These are phyloP conservation scores for Phaeosphaeriaceae sp. DNA, from an alignment of 2,329 filamentous ascomycete species.

Conservation along the genomic window DNA sequence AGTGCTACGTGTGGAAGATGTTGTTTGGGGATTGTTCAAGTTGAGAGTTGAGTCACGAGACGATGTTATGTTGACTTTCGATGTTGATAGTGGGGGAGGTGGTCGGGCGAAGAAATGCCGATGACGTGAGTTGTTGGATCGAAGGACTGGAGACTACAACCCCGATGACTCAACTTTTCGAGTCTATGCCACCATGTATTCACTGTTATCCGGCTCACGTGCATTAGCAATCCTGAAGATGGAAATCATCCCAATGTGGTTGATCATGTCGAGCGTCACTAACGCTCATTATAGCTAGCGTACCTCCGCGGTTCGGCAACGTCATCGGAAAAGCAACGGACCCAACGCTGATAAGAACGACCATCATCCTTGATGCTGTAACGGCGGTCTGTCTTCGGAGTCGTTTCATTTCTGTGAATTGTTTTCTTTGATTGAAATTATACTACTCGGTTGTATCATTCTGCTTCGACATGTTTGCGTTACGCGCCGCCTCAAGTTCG, in stretches of 20 bases:
- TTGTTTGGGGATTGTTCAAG: background rate
- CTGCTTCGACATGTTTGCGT: conserved; percentile 18
- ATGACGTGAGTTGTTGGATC: no score
- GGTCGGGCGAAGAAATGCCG: background rate
- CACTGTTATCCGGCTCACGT: background rate
- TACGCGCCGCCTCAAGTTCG: conserved; percentile 8
- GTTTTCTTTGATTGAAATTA: background rate
- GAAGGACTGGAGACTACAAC: no score
- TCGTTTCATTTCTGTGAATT: background rate
- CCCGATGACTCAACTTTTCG: background rate
- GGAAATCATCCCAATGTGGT: background rate
- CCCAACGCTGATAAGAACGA: conserved; percentile 1
- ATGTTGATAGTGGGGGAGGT: background rate
- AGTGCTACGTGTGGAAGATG: no score
- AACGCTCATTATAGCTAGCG: conserved; percentile 3
- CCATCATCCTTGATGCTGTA: background rate
- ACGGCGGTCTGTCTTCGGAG: background rate
- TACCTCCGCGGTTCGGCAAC: conserved; percentile 2
- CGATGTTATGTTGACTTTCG: background rate
- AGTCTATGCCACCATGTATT: no score
- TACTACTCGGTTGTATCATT: background rate
- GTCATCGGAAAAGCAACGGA: conserved; percentile 15
- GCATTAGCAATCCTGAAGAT: background rate
- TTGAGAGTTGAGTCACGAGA: background rate
- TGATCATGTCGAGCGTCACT: background rate